These are phyloP conservation scores for Blastobotrys raffinosifermentans DNA, from an alignment of 1,139 yeast genomes.

Conservation along the genomic window DNA sequence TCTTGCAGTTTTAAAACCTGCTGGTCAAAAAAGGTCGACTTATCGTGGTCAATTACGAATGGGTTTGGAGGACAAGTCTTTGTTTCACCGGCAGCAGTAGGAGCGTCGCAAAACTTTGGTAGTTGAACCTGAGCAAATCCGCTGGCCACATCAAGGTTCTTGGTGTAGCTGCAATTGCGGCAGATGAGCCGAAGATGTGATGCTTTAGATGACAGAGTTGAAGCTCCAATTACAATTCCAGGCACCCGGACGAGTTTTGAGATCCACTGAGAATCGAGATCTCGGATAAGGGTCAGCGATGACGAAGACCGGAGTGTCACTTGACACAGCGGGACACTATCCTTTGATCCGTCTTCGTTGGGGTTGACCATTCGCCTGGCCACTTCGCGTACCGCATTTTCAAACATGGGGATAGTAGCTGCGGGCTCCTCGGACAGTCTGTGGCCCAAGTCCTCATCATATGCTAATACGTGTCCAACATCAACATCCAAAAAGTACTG, in stretches of 20 bases:
- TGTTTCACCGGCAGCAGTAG: slow-evolving; percentile 49
- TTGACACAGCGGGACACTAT: slow-evolving; percentile 71
- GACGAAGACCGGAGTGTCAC: slow-evolving; percentile 71
- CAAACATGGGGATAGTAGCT: slow-evolving; percentile 85
- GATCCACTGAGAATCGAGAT: slow-evolving; percentile 81
- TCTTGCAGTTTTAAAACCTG: slow-evolving; percentile 92
- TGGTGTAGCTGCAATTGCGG: slow-evolving; percentile 78
- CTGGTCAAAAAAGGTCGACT: slow-evolving; percentile 87
- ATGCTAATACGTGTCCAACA: slow-evolving; percentile 79
- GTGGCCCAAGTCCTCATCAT: slow-evolving; percentile 84
- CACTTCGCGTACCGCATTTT: slow-evolving; percentile 81
- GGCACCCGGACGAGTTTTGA: slow-evolving; percentile 86
- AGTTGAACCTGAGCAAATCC: slow-evolving; percentile 76
- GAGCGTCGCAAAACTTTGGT: slow-evolving; percentile 61
- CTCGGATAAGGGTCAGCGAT: slow-evolving; percentile 66
- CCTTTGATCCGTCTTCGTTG: slow-evolving; percentile 41
- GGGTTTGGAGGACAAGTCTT: slow-evolving; percentile 83
- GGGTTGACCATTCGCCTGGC: slow-evolving; percentile 74
- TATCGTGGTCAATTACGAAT: slow-evolving; percentile 87
- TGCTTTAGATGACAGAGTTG: slow-evolving; percentile 85
- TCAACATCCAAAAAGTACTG: slow-evolving; percentile 70
- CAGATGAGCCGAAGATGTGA: slow-evolving; percentile 81
- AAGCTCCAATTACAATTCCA: slow-evolving; percentile 89
- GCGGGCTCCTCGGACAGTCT: slow-evolving; percentile 79
- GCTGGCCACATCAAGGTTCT: slow-evolving; percentile 56